Conservation (phyloP, 768 basidiomycete species). For the Kwoniella shandongensis region DNA sequence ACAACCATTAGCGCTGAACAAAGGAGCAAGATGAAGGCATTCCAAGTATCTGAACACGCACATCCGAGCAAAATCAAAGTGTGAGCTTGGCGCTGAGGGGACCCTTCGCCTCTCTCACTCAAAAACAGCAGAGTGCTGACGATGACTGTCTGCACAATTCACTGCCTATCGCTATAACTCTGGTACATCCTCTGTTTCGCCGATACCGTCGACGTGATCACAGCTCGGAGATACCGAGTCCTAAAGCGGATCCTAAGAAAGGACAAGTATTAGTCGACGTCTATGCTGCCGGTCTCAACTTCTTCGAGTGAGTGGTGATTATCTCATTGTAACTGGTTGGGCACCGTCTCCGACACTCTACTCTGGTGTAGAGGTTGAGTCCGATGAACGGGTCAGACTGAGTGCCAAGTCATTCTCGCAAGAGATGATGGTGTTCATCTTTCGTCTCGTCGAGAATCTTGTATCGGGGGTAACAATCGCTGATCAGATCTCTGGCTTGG, state of each 20-base stretch:
- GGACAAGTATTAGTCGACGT: slow-evolving; percentile 72
- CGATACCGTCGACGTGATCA: not conserved
- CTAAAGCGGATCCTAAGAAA: slow-evolving; percentile 61
- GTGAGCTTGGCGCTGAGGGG: slow-evolving; percentile 25
- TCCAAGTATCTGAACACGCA: slow-evolving; percentile 67
- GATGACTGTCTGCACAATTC: too few species aligned
- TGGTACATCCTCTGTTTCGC: not conserved
- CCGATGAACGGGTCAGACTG: not conserved
- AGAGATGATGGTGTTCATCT: not conserved
- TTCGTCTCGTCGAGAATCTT: too few species aligned
- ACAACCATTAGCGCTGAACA: too few species aligned
- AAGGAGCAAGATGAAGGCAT: slow-evolving; percentile 68
- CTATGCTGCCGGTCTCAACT: slow-evolving; percentile 72
- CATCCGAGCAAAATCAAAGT: slow-evolving; percentile 68
- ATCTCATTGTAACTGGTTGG: not conserved
- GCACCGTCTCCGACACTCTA: not conserved
- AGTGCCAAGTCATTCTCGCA: not conserved
- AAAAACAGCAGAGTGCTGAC: too few species aligned
- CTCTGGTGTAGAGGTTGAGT: too few species aligned
- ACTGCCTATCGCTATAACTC: too few species aligned
- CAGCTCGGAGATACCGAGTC: slow-evolving; percentile 56
- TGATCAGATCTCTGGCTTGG: too few species aligned
- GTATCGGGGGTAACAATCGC: too few species aligned
- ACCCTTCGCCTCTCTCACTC: not conserved
- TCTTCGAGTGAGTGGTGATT: slow-evolving; percentile 59